phyloP scores from a whole-genome alignment of 1,284 basidiomycete species.

The Leccinum griseonigrum region DNA sequence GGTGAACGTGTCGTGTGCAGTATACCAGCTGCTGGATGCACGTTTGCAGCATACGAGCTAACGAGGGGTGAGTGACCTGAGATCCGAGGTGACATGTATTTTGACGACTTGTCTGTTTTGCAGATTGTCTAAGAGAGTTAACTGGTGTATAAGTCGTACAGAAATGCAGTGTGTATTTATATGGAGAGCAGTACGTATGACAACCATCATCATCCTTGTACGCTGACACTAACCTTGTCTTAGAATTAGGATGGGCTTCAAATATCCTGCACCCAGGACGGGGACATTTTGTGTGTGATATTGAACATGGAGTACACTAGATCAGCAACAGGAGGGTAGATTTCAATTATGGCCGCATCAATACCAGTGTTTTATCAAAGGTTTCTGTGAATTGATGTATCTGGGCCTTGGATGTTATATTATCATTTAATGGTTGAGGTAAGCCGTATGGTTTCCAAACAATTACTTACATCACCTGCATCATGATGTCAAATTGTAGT shows the following conservation, averaged over 20 bases:
- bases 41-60: slow-evolving; percentile 90
- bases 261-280: background rate
- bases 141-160: background rate
- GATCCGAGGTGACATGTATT: background rate
- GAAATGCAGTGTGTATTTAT: background rate
- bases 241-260: background rate
- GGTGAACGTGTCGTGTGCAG: slow-evolving; percentile 35
- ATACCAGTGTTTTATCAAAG: too few relatives aligned
- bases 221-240: background rate
- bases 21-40: slow-evolving; percentile 88
- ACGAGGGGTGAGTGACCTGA: slow-evolving; percentile 56
- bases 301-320: background rate
- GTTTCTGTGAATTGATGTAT: too few relatives aligned
- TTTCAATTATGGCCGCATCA: background rate
- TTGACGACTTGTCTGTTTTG: background rate
- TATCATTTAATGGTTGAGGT: too few relatives aligned
- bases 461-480: too few relatives aligned
- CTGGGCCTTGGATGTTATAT: too few relatives aligned
- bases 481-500: too few relatives aligned
- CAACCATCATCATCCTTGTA: background rate
- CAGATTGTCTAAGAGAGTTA: background rate
- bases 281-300: background rate
- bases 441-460: too few relatives aligned
- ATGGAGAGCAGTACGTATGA: background rate
- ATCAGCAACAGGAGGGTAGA: background rate